Conservation (phyloP, 495 filamentous ascomycete genomes). For the Penicillium coffeae region DNA sequence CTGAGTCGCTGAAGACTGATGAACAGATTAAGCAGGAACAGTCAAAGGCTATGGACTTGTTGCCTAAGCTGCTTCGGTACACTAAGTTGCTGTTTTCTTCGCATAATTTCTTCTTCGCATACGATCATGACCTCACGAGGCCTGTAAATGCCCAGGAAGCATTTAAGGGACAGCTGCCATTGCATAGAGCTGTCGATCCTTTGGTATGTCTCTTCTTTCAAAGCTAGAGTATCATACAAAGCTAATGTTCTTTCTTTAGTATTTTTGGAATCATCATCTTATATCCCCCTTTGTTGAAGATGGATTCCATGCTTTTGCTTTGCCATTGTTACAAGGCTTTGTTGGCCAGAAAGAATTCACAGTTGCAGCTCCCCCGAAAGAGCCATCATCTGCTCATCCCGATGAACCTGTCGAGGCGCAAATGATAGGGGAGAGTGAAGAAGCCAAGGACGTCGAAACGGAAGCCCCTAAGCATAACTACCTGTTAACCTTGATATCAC, state of each 20-base stretch:
- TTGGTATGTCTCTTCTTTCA: slow-evolving; percentile 48
- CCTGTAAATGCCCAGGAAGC: slow-evolving; percentile 48
- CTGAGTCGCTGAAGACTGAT: slow-evolving; percentile 23
- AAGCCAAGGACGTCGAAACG: slow-evolving; percentile 20
- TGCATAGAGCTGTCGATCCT: slow-evolving; percentile 71
- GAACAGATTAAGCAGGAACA: slow-evolving; percentile 23
- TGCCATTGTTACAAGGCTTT: slow-evolving; percentile 93
- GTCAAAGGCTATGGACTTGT: slow-evolving; percentile 44
- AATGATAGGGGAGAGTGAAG: slow-evolving; percentile 32
- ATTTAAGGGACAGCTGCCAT: slow-evolving; percentile 45
- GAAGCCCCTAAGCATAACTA: slow-evolving; percentile 45
- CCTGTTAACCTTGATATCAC: slow-evolving; percentile 80
- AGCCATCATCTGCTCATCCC: slow-evolving; percentile 8
- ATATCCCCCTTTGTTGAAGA: slow-evolving; percentile 68
- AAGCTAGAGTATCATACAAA: not conserved
- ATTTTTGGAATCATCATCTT: slow-evolving; percentile 86
- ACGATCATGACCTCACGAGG: slow-evolving; percentile 85
- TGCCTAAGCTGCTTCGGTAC: slow-evolving; percentile 81
- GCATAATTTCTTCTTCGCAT: slow-evolving; percentile 85
- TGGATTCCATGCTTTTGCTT: slow-evolving; percentile 56
- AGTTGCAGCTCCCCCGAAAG: slow-evolving; percentile 40
- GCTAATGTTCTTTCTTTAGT: slow-evolving; percentile 44
- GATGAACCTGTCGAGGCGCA: slow-evolving; percentile 23
- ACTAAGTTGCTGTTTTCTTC: slow-evolving; percentile 77
- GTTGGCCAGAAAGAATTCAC: slow-evolving; percentile 83